Base-by-base conservation (phyloP, 1,284 basidiomycete species). In the Phellopilus nigrolimitatus region DNA sequence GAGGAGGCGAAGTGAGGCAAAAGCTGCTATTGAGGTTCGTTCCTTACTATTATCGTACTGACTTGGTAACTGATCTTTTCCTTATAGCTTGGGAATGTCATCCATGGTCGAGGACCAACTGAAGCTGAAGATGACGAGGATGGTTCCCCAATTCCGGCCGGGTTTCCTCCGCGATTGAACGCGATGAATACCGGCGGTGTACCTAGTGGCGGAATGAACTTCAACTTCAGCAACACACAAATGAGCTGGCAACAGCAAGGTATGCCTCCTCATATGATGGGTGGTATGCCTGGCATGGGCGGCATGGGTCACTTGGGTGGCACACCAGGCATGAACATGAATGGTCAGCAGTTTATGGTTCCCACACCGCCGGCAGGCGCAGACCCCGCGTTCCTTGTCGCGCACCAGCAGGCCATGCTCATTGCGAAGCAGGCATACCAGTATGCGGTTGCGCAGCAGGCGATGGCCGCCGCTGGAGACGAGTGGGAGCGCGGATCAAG, bases 391-490 rank as follows among this genome's bases (percentile, higher is more conserved):
- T 80, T 79, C 62, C 57, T 86, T 15, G 79, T 72, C 3, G 88
- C 87, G 10, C 88, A 91, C 63, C 87, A 89, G 61, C 86, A 86
- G 54, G 88, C 88, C 2, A 86, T 91, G 77, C 70, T 87, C 67
- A 71, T 74, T 46, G 88, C 88, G 46, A 91, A 91, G 64, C 89
- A 91, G 63, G 81, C 88, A 2, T 91, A 89, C 62, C 88, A 91
- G 66, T 80, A 84, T 71, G 84, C 88, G 8, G 85, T 90, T 43
- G 88, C 88, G 4, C 88, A 89, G 64, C 88, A 91, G 59, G 89
- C 89, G 9, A 84, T 91, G 77, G 82, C 80, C 1, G 78, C 80
- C 10, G 88, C 88, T 10, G 86, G 77, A 21, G 89, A 91, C 47
- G 87, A 91, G 62, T 91, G 89, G 89, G 89, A 91, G 62, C 80